Evolutionary conservation across 1,284 basidiomycete genomes (phyloP).

Genomic region (Ceratobasidium sp.): DNA sequence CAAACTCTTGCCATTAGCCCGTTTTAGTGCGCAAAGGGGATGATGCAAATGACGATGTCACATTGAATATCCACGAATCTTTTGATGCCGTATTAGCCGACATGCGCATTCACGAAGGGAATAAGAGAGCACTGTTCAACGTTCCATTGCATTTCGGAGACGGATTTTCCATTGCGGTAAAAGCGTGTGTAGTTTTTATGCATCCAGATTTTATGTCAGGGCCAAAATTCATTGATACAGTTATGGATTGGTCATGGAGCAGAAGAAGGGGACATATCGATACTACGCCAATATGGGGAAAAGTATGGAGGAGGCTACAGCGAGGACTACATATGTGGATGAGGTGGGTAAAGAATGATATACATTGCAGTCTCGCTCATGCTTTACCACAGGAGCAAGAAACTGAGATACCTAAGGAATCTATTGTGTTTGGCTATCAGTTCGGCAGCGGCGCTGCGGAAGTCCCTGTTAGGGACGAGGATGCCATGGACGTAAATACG

Average conservation of each 20-base stretch:
- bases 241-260: slow-evolving; percentile 86
- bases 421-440: slow-evolving; percentile 71
- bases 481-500: slow-evolving; percentile 55
- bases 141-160: slow-evolving; percentile 84
- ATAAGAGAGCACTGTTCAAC: slow-evolving; percentile 88
- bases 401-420: slow-evolving; percentile 65
- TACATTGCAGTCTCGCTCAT: not conserved
- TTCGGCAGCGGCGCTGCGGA: slow-evolving; percentile 59
- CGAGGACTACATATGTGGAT: slow-evolving; percentile 79
- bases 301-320: slow-evolving; percentile 75
- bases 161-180: slow-evolving; percentile 87
- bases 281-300: slow-evolving; percentile 84
- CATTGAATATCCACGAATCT: slow-evolving; percentile 57
- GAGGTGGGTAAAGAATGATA: slow-evolving; percentile 62
- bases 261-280: slow-evolving; percentile 81
- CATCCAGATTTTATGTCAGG: not conserved
- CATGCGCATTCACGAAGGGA: slow-evolving; percentile 85
- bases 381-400: slow-evolving; percentile 62
- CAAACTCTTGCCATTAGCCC: no score
- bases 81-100: slow-evolving; percentile 59
- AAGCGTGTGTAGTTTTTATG: slow-evolving; percentile 69
- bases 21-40: slow-evolving; percentile 69
- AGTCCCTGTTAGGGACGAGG: slow-evolving; percentile 58
- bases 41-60: slow-evolving; percentile 49
- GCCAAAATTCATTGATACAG: slow-evolving; percentile 57